Evolutionary conservation across 2,329 filamentous ascomycete genomes (phyloP), one percentile per base, ranked within the genome.

Genomic region (Pseudogymnoascus sp.): DNA sequence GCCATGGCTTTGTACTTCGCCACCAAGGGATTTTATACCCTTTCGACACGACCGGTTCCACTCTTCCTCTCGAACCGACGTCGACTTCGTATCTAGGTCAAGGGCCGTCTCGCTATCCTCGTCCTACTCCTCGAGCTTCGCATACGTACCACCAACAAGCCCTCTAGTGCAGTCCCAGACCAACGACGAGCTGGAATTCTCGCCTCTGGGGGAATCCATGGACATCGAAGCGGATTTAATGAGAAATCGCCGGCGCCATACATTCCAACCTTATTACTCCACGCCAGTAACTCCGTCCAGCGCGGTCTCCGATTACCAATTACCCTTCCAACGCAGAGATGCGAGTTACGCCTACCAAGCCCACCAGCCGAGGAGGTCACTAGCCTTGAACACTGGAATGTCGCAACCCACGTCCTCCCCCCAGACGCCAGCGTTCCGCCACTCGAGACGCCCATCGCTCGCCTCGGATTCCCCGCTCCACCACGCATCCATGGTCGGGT

Each of bases 401-500:
- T 68, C 78, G 67, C 67, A 72, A 68, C 31, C 70, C 66, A 64
- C 73, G 39, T 65, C 75, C 2, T 79, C 79, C 21, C 79, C 84
- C 14, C 80, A 83, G 61, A 80, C 80, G 4, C 76, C 77, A 34
- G 31, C 31, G 0, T 75, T 81, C 51, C 80, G 82, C 3, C 79
- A 85, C 2, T 74, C 81, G 14, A 82, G 91, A 47, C 79, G 84
- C 7, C 86, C 88, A 0, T 97, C 93, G 0, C 79, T 90, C 54
- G 82, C 84, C 14, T 86, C 88, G 0, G 93, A 96, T 54, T 91
- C 91, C 2, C 88, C 91, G 3, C 78, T 95, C 29, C 90, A 93
- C 64, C 91, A 96, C 75, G 93, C 93, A 7, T 93, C 93, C 3
- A 96, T 99, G 89, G 93, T 97, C 1, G 95, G 95, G 1, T 97